phyloP scores from a whole-genome alignment of 1,139 yeast species.

The Pichia sp. region DNA sequence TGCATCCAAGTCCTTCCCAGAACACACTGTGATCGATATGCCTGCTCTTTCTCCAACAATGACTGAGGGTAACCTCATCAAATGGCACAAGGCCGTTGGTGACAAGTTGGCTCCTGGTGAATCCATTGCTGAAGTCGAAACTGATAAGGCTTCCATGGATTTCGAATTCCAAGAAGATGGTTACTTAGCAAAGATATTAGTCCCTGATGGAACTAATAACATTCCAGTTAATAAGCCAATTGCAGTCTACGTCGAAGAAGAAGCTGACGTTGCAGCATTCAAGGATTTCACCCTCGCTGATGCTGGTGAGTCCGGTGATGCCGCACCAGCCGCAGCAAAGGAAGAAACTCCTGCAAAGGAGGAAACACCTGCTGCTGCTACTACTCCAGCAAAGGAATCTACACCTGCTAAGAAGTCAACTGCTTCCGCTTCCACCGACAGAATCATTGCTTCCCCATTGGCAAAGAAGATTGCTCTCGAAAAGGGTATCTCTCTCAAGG shows the following conservation, averaged over 20 bases:
- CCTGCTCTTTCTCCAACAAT: slow-evolving; percentile 97
- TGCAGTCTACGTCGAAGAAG: slow-evolving; percentile 92
- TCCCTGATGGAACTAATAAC: slow-evolving; percentile 84
- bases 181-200: slow-evolving; percentile 80
- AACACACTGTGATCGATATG: slow-evolving; percentile 70
- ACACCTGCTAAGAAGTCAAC: slow-evolving; percentile 14
- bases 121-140: slow-evolving; percentile 92
- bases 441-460: slow-evolving; percentile 91
- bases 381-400: slow-evolving; percentile 30
- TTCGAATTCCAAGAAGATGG: slow-evolving; percentile 99
- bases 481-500: slow-evolving; percentile 81
- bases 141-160: slow-evolving; percentile 99
- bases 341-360: too few species aligned
- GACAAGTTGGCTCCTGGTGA: slow-evolving; percentile 87
- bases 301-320: slow-evolving; percentile 52
- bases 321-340: slow-evolving; percentile 34
- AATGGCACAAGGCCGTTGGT: slow-evolving; percentile 86
- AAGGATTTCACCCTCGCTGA: slow-evolving; percentile 78
- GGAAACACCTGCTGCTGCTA: slow-evolving; percentile 25
- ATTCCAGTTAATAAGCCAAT: slow-evolving; percentile 92
- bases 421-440: slow-evolving; percentile 37
- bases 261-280: slow-evolving; percentile 79
- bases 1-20: slow-evolving; percentile 35
- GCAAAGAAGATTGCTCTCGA: slow-evolving; percentile 94
- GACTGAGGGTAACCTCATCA: slow-evolving; percentile 89